A percentile compares a stretch with the other conserved stretches of the same genome.
Conservation (phyloP, 352 stramenopile species). For the Phytophthora sojae region DNA sequence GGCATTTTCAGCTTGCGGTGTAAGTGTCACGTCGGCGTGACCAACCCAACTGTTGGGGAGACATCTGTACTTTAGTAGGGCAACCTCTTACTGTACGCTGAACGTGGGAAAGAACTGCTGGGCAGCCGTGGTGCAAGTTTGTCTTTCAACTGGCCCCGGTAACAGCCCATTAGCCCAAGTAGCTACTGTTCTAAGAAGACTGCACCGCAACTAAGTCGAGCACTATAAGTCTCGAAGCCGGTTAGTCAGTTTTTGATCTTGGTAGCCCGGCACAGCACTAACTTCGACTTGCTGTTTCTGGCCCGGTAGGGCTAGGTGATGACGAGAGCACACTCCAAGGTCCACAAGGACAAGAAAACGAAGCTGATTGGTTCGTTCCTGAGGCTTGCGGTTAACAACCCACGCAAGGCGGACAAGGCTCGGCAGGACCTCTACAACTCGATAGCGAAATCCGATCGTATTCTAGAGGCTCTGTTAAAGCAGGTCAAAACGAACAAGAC, state of each 20-base stretch:
- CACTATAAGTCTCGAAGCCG: not conserved
- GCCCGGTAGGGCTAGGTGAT: not conserved
- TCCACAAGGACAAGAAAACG: not conserved
- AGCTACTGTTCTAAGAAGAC: not conserved
- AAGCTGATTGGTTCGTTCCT: constrained; percentile 1
- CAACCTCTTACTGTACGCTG: not conserved
- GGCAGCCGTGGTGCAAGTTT: not conserved
- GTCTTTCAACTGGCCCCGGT: not conserved
- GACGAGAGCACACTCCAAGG: not conserved
- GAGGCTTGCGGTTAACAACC: not conserved
- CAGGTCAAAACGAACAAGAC: not conserved
- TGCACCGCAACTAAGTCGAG: not conserved
- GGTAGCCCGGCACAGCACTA: no score
- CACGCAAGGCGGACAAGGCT: not conserved
- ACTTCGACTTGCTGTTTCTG: no score
- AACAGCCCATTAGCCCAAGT: not conserved
- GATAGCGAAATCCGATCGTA: not conserved
- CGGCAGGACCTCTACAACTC: not conserved
- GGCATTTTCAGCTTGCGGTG: not conserved
- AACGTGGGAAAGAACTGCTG: not conserved
- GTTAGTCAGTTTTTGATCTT: not conserved
- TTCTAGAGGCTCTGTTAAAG: not conserved
- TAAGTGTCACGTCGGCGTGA: not conserved
- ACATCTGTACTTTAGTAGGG: not conserved
- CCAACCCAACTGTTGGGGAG: not conserved